phyloP scores from a whole-genome alignment of 2,329 filamentous ascomycete genomes.

The Cladorrhinum sp. region DNA sequence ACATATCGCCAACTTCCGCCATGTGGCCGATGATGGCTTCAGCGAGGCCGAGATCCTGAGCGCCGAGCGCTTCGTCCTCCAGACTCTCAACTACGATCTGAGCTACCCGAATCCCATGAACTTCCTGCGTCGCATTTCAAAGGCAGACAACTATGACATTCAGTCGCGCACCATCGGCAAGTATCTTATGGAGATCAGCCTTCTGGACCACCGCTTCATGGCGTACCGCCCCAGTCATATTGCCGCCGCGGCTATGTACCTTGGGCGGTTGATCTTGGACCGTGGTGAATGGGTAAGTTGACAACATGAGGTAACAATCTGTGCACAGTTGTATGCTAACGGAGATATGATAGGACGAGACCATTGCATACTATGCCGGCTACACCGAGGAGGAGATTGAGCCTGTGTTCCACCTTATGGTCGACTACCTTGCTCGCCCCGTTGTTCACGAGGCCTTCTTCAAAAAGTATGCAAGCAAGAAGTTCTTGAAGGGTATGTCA shows the following conservation, averaged over 20 bases:
- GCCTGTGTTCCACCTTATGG: conserved; percentile 89
- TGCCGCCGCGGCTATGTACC: conserved; percentile 91
- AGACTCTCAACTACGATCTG: conserved; percentile 90
- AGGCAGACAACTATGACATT: conserved; percentile 99
- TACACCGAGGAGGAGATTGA: conserved; percentile 92
- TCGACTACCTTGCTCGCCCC: conserved; percentile 90
- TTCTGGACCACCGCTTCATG: conserved; percentile 94
- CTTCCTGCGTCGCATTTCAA: conserved; percentile 96
- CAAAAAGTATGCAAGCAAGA: conserved; percentile 99
- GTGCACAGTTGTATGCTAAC: conserved; percentile 10
- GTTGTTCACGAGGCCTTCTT: conserved; percentile 96
- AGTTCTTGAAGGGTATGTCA: conserved; percentile 89
- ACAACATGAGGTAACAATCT: not conserved
- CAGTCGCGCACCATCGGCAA: conserved; percentile 96
- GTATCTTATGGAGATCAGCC: conserved; percentile 95
- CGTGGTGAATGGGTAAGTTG: conserved; percentile 82
- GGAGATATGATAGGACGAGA: conserved; percentile 64
- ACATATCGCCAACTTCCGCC: conserved; percentile 94
- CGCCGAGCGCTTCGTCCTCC: conserved; percentile 92
- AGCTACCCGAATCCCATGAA: conserved; percentile 99
- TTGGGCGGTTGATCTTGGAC: conserved; percentile 85
- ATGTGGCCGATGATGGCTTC: conserved; percentile 96
- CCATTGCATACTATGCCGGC: conserved; percentile 84
- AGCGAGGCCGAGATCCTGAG: conserved; percentile 91
- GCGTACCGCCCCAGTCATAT: conserved; percentile 83